Base-by-base conservation (phyloP, 345 rosid genomes). In the Aegle marmelos region DNA sequence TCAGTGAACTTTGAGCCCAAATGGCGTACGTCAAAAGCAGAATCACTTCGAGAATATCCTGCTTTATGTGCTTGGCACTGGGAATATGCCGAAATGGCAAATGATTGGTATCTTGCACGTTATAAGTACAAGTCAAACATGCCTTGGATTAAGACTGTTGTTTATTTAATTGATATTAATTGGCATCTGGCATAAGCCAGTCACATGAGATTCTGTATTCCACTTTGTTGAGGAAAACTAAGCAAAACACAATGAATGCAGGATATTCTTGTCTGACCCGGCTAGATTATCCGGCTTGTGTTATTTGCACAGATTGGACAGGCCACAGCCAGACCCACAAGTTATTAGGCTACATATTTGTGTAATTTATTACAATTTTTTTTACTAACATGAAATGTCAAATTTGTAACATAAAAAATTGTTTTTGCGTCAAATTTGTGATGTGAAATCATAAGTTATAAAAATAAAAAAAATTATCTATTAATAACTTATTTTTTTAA, bases 21-120 rank as follows among this genome's bases (percentile, higher is more conserved):
- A 41, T 27, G 77, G 86, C 81, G 74, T 53, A 76, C 67, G 4
- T 5, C 76, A 31, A 16, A 7, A 9, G 24, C 56, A 34, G 89
- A 82, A 84, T 80, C 79, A 22, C 48, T 24, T 16, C n/a, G 58
- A 77, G 87, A 82, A 84, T 84, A 84, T 88, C 78, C 90, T 13
- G 2, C 33, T 65, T 74, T 76, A 21, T 4, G 83, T 78, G 77
- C 80, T 75, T 1, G n/a, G 34, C 36, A 30, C 61, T 9, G 25
- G 68, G 90, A 84, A 88, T 84, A 88, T 88, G 87, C 90, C 77
- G 62, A 13, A 30, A 41, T 34, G 45, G 7, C 34, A 4, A 59
- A 63, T 80, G 75, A 82, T 81, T 75, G 66, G 30, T 21, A 4
- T 37, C 45, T 22, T 24, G 9, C 25, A 78, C 63, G 33, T 54